Evolutionary conservation across 140 eudicot genomes (phyloP).

Genomic region (Bidens hawaiensis): DNA sequence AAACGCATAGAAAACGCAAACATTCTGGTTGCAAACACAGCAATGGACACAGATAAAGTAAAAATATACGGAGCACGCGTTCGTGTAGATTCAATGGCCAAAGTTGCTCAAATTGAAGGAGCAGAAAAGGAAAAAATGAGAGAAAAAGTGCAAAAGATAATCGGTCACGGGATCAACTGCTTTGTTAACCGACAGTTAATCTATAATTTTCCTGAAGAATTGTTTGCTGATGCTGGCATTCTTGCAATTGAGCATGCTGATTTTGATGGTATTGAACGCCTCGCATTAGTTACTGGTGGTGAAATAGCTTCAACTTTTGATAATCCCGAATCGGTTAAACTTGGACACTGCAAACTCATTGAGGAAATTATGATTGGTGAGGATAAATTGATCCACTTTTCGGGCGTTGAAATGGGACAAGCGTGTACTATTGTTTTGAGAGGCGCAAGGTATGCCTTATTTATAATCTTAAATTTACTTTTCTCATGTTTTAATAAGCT

Average conservation of each 20-base stretch:
- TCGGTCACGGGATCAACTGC: conserved; percentile 90
- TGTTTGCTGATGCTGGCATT: conserved; percentile 96
- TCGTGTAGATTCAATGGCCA: conserved; percentile 95
- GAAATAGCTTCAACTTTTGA: conserved; percentile 98
- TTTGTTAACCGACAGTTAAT: conserved; percentile 88
- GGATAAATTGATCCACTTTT: conserved; percentile 89
- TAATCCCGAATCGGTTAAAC: conserved; percentile 96
- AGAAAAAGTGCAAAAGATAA: conserved; percentile 90
- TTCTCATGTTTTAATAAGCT: too few species aligned
- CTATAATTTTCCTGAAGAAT: conserved; percentile 95
- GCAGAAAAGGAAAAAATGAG: conserved; percentile 99
- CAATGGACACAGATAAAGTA: conserved; percentile 98
- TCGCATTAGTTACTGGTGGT: conserved; percentile 95
- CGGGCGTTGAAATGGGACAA: conserved; percentile 97
- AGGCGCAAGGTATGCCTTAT: conserved; percentile 99
- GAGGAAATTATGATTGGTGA: conserved; percentile 99
- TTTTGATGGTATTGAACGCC: conserved; percentile 94
- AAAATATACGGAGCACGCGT: conserved; percentile 97
- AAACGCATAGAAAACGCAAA: conserved; percentile 96
- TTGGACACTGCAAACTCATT: conserved; percentile 93
- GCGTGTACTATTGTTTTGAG: conserved; percentile 94
- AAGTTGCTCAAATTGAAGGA: conserved; percentile 88
- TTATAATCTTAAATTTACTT: too few species aligned
- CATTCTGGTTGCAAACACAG: conserved; percentile 88
- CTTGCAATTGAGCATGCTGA: conserved; percentile 99